Conservation (phyloP, 129 eudicot species). For the Flaveria robusta region DNA sequence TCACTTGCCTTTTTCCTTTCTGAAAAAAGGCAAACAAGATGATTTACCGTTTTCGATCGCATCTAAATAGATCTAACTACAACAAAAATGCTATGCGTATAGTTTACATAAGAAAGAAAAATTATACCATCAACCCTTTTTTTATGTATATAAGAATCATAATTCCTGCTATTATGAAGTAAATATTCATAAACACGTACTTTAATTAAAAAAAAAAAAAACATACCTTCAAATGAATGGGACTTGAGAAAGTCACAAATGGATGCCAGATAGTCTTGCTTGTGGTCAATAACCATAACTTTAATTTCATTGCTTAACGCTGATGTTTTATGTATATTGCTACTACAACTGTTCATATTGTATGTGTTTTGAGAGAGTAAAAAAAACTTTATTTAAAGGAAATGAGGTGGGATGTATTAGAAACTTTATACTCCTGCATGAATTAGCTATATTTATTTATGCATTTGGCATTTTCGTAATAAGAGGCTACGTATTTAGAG, state of each 20-base stretch:
- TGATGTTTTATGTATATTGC: not conserved
- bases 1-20: too few relatives aligned
- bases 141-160: not conserved
- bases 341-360: not conserved
- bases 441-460: not conserved
- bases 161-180: not conserved
- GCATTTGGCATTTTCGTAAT: not conserved
- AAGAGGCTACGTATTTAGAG: too few relatives aligned
- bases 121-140: too few relatives aligned
- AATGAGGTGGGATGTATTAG: not conserved
- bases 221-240: slow-evolving; percentile 3
- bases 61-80: too few relatives aligned
- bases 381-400: not conserved
- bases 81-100: too few relatives aligned
- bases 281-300: slow-evolving; percentile 5
- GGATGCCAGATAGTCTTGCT: not conserved
- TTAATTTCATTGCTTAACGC: not conserved
- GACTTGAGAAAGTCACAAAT: not conserved
- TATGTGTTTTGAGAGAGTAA: not conserved
- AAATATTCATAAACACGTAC: not conserved
- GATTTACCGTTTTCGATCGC: not conserved
- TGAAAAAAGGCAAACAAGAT: not conserved
- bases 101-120: too few relatives aligned
- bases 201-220: not conserved
- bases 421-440: not conserved